Evolutionary conservation across 1,139 yeast species (phyloP), one percentile per base, ranked within the genome.

Genomic region (Candida smagusa): DNA sequence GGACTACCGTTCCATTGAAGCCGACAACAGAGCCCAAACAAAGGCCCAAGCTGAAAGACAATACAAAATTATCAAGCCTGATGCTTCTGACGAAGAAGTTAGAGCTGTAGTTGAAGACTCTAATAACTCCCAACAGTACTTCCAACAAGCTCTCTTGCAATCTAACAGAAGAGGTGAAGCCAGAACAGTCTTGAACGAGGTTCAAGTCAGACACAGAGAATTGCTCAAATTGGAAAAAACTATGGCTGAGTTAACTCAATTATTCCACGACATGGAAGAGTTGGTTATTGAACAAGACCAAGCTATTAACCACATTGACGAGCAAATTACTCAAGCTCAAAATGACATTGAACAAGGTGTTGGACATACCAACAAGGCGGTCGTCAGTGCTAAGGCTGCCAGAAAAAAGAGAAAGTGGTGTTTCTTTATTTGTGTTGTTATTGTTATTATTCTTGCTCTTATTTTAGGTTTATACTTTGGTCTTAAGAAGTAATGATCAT

Each of bases 111-210:
- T 87, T 40, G 95, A 84, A 52, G 92, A 86, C 55, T 49, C 54
- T 22, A 38, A 36, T 37, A 85, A 85, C 50, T 84, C 89, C 39
- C 88, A 85, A 58, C 97, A 90, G 65, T 85, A 89, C 55, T 92
- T 92, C 68, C 90, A 94, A 46, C 96, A 89, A 65, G 97, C 97
- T 11, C 74, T 92, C 50, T 72, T 88, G 74, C 88, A 84, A 67
- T 84, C 95, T 40, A 87, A 88, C 63, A 83, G 97, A 67, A 82
- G 95, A 56, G 98, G 98, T 50, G 96, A 92, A 65, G 97, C 98
- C 36, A 80, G 95, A 61, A 81, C 96, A 26, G 98, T 95, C 3
- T 76, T 92, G 53, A 86, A 88, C 54, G 98, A 94, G 65, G 98
- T 94, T 39, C 97, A 92, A 66, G 81, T 87, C 33, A 84, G 99